Evolutionary conservation across 148 eudicot genomes (phyloP).

Genomic region (Rhododendron griersonianum): DNA sequence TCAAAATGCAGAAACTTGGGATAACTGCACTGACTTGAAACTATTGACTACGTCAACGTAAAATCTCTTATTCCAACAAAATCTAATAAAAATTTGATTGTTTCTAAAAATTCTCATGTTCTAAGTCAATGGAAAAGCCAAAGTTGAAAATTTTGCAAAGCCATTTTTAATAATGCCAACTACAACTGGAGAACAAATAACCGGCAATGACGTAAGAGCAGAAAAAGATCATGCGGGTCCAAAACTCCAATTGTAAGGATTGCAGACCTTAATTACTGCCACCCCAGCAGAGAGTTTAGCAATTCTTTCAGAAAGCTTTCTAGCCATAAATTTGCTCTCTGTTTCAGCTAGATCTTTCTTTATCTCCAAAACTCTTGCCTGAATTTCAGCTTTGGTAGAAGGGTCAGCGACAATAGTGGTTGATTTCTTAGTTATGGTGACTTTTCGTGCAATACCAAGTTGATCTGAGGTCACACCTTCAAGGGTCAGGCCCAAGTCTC

Average conservation of each 20-base stretch:
- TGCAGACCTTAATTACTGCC: slow-evolving; percentile 73
- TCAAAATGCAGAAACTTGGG: not conserved
- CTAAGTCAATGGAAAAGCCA: not conserved
- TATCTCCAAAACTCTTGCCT: slow-evolving; percentile 80
- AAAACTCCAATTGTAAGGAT: not conserved
- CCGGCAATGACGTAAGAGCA: not conserved
- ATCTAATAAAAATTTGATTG: not conserved
- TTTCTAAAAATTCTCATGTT: not conserved
- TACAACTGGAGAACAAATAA: slow-evolving; percentile 7
- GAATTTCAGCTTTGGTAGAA: slow-evolving; percentile 80
- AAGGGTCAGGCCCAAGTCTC: slow-evolving; percentile 75
- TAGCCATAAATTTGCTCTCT: slow-evolving; percentile 44
- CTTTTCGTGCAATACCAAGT: slow-evolving; percentile 87
- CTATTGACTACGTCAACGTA: not conserved
- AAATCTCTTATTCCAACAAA: not conserved
- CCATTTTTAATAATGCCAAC: slow-evolving; percentile 4
- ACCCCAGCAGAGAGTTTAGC: slow-evolving; percentile 94
- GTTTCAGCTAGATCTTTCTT: slow-evolving; percentile 86
- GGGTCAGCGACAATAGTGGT: slow-evolving; percentile 85
- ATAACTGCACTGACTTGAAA: not conserved
- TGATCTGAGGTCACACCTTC: slow-evolving; percentile 80
- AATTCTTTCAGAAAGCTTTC: slow-evolving; percentile 75
- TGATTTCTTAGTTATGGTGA: slow-evolving; percentile 57
- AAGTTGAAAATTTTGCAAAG: slow-evolving; percentile 1
- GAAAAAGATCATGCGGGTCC: not conserved